Base-by-base conservation (phyloP, 176 grass and related monocot genomes). In the Zizania latifolia region DNA sequence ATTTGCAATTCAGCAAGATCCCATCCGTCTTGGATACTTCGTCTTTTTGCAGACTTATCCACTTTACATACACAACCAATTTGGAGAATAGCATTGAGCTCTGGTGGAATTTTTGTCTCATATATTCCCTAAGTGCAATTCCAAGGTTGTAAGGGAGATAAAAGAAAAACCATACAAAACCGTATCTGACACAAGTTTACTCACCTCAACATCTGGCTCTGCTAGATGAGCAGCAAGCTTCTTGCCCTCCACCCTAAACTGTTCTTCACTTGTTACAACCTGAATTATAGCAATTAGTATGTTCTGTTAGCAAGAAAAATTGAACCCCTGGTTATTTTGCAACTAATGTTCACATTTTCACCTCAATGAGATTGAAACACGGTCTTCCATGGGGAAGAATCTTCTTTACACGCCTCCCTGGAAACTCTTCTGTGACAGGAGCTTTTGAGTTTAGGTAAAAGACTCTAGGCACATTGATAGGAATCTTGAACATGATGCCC, bases 31-130 rank as follows among this genome's bases (percentile, higher is more conserved):
- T 93, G 86, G 68, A 87, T 78, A 81, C 71, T 94, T 82, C 84
- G 76, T 22, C 58, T 71, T 67, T 72, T 89, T 36, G 71, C 81
- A 81, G 88, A 82, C 50, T 98, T 98, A 66, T 98, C 87, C 67
- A 92, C 83, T 92, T 98, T 94, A 67, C 89, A 98, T 15, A 98
- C 94, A 68, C 94, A 98, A 35, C 94, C 94, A 85, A 97, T 86
- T 86, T 93, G 88, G 74, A 97, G 78, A 85, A 97, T 85, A 32
- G 84, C 81, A 81, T 85, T 84, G 64, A 89, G 86, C 39, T 93
- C 86, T 41, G 84, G 26, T 58, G 81, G 81, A 80, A 97, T 71
- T 81, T 97, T 93, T 51, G 86, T 97, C 78, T 97, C 94, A 32
- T 97, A 97, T 85, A 97, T 93, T 37, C 94, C 94, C 94, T 97